Evolutionary conservation across 2,329 filamentous ascomycete genomes (phyloP).

Genomic region (Colletotrichum incanum): DNA sequence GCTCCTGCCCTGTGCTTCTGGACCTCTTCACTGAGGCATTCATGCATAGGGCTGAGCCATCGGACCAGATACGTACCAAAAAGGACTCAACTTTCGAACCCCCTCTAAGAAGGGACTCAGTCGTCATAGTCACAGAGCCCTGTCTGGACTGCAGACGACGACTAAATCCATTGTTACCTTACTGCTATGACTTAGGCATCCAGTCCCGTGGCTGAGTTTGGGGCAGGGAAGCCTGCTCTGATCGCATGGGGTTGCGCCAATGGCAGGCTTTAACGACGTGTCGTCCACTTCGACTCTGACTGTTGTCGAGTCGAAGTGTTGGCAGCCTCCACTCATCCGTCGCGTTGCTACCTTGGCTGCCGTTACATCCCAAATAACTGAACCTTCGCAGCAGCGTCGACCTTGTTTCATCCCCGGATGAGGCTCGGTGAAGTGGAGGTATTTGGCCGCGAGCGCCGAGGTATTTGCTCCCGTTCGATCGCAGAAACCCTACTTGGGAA

Average conservation of each 20-base stretch:
- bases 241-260: conserved; percentile 13
- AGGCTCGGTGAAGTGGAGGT: conserved; percentile 15
- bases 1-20: neutral
- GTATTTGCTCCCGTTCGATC: conserved; percentile 10
- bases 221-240: conserved; percentile 20
- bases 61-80: conserved; percentile 27
- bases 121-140: neutral
- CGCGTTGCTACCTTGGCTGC: neutral
- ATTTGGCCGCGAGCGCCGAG: conserved; percentile 2
- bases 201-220: conserved; percentile 18
- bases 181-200: conserved; percentile 19
- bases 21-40: neutral
- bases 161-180: neutral
- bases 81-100: conserved; percentile 14
- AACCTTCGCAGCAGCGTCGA: neutral
- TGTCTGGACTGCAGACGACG: neutral
- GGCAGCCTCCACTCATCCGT: conserved; percentile 6
- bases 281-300: conserved; percentile 12
- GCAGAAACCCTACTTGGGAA: neutral
- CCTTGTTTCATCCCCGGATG: neutral
- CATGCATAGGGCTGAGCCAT: conserved; percentile 31
- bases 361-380: conserved; percentile 6
- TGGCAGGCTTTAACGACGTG: neutral
- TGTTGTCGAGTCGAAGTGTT: neutral
- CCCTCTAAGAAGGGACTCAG: neutral